Base-by-base conservation (phyloP, 225 moss, liverwort and hornwort species). In the Sphagnum tenellum region DNA sequence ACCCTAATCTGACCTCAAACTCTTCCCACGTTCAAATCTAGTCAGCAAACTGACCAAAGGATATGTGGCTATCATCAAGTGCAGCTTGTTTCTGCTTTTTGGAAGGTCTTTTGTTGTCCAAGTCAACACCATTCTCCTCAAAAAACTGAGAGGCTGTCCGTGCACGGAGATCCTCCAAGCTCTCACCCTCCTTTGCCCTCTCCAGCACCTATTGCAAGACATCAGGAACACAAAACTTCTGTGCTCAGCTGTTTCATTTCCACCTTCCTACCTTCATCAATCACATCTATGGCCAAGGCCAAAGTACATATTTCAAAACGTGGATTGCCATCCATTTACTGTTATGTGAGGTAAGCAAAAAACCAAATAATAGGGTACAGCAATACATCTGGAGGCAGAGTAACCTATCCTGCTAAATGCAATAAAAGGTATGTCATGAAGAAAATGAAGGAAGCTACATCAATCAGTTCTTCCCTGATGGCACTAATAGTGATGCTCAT, bases 151-250 rank as follows among this genome's bases (percentile, higher is more conserved):
- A 68, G 44, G 93, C 85, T 4, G 98, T 98, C 56, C 90, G 87
- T 55, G 77, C 86, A 59, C 89, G 81, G 64, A 93, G 78, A 68
- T 98, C 98, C 66, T 98, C 93, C 54, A 98, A 67, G 62, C 76
- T 93, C 77, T 98, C 90, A 45, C 85, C 84, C 72, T 89, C 89
- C 73, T 98, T 98, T 5, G 93, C 98, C 63, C 81, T 80, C 78
- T 98, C 93, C 69, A 98, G 56, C 47, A 98, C 93, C 98, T 98
- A 71, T 45, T 55, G 49, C 45, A 62, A 49, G 64, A 49, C 12
- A 7, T 7, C 14, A 14, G 10, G 63, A 48, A 50, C 52, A 5
- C 52, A 48, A 64, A 50, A 51, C 3, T 5, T 48, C 47, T 47
- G n/a, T n/a, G n/a, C n/a, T n/a, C n/a, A n/a, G n/a, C n/a, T n/a